phyloP scores from a whole-genome alignment of 768 basidiomycete genomes.

The Leucocoprinus sp. region DNA sequence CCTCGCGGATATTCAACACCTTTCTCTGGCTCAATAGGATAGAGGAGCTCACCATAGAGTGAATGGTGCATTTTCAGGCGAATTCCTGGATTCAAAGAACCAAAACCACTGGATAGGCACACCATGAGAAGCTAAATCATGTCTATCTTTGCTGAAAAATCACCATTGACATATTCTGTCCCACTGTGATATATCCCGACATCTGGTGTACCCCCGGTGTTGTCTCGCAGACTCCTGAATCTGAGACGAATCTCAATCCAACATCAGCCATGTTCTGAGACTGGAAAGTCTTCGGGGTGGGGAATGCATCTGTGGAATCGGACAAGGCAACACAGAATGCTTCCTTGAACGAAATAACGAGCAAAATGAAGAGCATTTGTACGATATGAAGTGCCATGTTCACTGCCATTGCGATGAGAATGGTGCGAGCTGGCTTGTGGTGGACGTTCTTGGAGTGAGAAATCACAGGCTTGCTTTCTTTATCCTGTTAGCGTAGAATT shows the following conservation, averaged over 20 bases:
- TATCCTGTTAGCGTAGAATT: no score
- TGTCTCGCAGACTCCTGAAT: conserved; percentile 61
- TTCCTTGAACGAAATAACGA: neutral
- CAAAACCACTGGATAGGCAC: conserved; percentile 41
- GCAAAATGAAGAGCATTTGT: neutral
- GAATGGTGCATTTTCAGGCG: conserved; percentile 51
- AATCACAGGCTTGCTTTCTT: no score
- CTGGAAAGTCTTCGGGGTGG: conserved; percentile 14
- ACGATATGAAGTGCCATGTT: neutral
- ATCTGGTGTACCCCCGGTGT: conserved; percentile 51
- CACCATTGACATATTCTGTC: conserved; percentile 52
- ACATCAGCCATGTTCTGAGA: conserved; percentile 19
- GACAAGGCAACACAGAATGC: conserved; percentile 3
- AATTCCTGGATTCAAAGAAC: conserved; percentile 60
- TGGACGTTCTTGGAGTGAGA: no score
- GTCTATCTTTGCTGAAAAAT: no score
- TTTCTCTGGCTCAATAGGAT: neutral
- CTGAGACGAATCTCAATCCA: conserved; percentile 38
- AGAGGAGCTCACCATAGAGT: conserved; percentile 41
- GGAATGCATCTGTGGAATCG: conserved; percentile 6
- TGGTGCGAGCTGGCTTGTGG: neutral
- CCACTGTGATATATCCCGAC: conserved; percentile 56
- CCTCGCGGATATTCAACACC: conserved; percentile 20
- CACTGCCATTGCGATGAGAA: neutral
- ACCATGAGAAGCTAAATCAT: no score